Conservation (phyloP, 2,329 filamentous ascomycete species). For the Cladosporium sp. region DNA sequence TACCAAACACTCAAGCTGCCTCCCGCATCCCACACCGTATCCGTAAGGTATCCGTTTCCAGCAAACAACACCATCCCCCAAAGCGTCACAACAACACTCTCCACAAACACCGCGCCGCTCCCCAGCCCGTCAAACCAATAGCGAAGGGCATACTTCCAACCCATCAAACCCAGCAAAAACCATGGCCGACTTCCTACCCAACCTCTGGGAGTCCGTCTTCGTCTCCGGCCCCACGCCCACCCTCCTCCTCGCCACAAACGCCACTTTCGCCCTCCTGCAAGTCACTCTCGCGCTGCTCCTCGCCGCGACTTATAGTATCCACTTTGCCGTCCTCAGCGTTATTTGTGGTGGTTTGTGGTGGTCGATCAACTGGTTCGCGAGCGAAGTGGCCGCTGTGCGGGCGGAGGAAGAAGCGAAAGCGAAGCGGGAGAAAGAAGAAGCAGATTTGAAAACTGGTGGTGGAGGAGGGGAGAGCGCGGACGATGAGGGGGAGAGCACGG, state of each 20-base stretch:
- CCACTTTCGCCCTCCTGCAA: constrained; percentile 83
- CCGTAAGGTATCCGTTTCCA: neutral
- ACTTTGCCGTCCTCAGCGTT: constrained; percentile 79
- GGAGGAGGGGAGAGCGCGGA: constrained; percentile 36
- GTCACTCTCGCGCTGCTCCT: constrained; percentile 74
- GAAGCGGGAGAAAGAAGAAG: constrained; percentile 45
- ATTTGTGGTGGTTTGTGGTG: constrained; percentile 85
- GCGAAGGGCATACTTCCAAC: no score
- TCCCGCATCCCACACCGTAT: neutral
- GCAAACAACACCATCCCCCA: neutral
- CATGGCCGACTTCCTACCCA: constrained; percentile 60
- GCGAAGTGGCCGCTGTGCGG: constrained; percentile 56
- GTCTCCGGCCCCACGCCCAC: constrained; percentile 86
- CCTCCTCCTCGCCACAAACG: constrained; percentile 86
- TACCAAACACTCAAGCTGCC: neutral
- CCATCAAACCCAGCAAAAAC: neutral
- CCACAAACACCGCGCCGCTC: neutral
- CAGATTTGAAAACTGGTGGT: constrained; percentile 38
- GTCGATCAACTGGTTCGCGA: constrained; percentile 95
- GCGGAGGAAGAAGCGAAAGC: constrained; percentile 52
- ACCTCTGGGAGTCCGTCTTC: constrained; percentile 92
- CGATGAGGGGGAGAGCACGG: constrained; percentile 51
- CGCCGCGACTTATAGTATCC: constrained; percentile 78
- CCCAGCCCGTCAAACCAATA: neutral
- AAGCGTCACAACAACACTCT: neutral